Conservation (phyloP, 306 rosid species). For the Quercus variabilis region DNA sequence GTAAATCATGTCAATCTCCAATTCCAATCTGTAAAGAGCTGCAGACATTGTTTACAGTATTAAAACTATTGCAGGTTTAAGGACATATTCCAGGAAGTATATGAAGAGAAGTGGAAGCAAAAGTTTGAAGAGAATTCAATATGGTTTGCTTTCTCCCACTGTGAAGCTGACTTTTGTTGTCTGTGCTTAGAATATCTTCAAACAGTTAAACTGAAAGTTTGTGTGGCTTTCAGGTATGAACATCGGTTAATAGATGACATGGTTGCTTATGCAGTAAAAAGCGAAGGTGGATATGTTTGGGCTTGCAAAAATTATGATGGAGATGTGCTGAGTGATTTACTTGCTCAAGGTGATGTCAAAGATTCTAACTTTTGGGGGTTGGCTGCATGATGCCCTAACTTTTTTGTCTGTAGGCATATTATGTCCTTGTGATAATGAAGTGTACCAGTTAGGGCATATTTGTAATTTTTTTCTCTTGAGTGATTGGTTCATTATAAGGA, state of each 20-base stretch:
- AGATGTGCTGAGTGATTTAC: conserved; percentile 96
- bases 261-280: conserved; percentile 94
- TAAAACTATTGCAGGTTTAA: conserved; percentile 60
- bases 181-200: conserved; percentile 8
- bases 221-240: conserved; percentile 73
- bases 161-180: conserved; percentile 6
- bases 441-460: not conserved
- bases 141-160: conserved; percentile 51
- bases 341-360: conserved; percentile 77
- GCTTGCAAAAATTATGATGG: conserved; percentile 99
- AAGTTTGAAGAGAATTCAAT: conserved; percentile 85
- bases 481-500: not conserved
- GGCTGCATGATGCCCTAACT: not conserved
- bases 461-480: not conserved
- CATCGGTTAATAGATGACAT: conserved; percentile 98
- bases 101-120: conserved; percentile 78
- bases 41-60: conserved; percentile 13
- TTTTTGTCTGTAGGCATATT: not conserved
- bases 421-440: not conserved
- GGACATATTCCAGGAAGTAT: conserved; percentile 94
- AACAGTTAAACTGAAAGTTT: conserved; percentile 23
- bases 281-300: conserved; percentile 99
- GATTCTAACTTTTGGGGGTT: not conserved
- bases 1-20: not conserved
- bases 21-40: not conserved